Evolutionary conservation across 1,139 yeast species (phyloP).

Genomic region (Starmera stellimalicola): DNA sequence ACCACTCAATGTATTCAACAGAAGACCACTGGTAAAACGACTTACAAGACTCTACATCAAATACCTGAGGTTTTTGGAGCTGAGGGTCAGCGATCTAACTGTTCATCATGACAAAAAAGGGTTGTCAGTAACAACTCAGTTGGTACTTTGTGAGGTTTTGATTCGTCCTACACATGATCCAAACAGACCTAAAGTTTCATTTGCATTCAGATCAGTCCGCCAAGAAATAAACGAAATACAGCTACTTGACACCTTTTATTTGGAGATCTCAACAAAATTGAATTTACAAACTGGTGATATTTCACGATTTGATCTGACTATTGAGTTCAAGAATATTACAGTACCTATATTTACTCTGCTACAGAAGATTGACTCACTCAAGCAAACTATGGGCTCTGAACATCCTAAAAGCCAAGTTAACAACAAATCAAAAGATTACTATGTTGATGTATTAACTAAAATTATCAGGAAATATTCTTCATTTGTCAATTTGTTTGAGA

Average conservation of each 20-base stretch:
- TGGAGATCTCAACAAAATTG: conserved; percentile 11
- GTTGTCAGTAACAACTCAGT: conserved; percentile 8
- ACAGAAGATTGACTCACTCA: background rate
- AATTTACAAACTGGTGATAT: conserved; percentile 18
- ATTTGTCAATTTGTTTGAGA: conserved; percentile 10
- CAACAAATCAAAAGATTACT: background rate
- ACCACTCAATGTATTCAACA: too few species aligned
- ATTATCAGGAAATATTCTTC: conserved; percentile 4
- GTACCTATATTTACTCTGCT: conserved; percentile 17
- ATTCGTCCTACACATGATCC: conserved; percentile 3
- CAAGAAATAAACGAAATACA: conserved; percentile 12
- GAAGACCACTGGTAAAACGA: too few species aligned
- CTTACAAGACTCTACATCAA: conserved; percentile 11
- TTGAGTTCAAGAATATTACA: conserved; percentile 14
- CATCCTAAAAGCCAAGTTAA: conserved; percentile 1
- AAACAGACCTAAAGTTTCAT: conserved; percentile 4
- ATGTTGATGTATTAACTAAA: background rate
- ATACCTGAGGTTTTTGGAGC: conserved; percentile 16
- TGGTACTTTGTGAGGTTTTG: conserved; percentile 8
- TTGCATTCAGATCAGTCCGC: conserved; percentile 9
- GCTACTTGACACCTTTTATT: conserved; percentile 11
- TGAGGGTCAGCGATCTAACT: conserved; percentile 9
- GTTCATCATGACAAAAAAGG: conserved; percentile 8
- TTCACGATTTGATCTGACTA: conserved; percentile 12
- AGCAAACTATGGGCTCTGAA: background rate